These are phyloP conservation scores for Lichtheimia ornata DNA, from an alignment of 371 early-diverging fungal genomes.

Conservation along the genomic window DNA sequence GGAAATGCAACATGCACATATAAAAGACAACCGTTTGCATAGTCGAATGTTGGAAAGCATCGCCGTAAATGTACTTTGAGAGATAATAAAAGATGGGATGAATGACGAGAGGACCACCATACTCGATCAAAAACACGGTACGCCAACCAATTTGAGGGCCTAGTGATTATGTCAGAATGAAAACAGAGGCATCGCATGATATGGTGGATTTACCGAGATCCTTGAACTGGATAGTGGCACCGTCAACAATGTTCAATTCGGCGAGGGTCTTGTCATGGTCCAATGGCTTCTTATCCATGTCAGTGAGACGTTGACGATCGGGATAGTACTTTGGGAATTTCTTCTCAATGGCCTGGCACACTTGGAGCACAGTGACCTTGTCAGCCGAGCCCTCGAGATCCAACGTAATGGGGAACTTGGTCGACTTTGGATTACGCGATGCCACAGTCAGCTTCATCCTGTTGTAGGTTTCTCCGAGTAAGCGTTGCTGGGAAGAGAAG, in stretches of 20 bases:
- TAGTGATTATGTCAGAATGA: slow-evolving; percentile 3
- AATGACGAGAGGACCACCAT: slow-evolving; percentile 87
- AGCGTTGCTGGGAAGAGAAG: background rate
- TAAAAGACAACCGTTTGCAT: slow-evolving; percentile 68
- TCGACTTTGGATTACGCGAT: slow-evolving; percentile 46
- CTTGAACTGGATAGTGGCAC: slow-evolving; percentile 74
- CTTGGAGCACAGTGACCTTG: slow-evolving; percentile 62
- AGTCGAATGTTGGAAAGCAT: slow-evolving; percentile 61
- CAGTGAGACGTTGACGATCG: slow-evolving; percentile 81
- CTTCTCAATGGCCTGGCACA: slow-evolving; percentile 61
- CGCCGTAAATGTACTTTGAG: slow-evolving; percentile 66
- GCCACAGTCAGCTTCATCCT: slow-evolving; percentile 49
- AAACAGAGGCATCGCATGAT: background rate
- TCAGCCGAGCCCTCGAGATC: slow-evolving; percentile 56
- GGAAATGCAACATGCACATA: slow-evolving; percentile 83
- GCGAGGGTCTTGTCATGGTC: slow-evolving; percentile 59
- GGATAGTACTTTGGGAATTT: slow-evolving; percentile 66
- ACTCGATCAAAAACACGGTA: slow-evolving; percentile 93
- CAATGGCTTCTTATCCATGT: slow-evolving; percentile 55
- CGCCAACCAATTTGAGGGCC: slow-evolving; percentile 96
- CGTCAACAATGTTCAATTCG: slow-evolving; percentile 62
- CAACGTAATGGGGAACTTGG: slow-evolving; percentile 60
- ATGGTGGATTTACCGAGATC: slow-evolving; percentile 62
- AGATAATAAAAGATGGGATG: slow-evolving; percentile 87
- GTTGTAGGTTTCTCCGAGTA: background rate